Conservation (phyloP, 768 basidiomycete species). For the Cyclocybe aegerita region DNA sequence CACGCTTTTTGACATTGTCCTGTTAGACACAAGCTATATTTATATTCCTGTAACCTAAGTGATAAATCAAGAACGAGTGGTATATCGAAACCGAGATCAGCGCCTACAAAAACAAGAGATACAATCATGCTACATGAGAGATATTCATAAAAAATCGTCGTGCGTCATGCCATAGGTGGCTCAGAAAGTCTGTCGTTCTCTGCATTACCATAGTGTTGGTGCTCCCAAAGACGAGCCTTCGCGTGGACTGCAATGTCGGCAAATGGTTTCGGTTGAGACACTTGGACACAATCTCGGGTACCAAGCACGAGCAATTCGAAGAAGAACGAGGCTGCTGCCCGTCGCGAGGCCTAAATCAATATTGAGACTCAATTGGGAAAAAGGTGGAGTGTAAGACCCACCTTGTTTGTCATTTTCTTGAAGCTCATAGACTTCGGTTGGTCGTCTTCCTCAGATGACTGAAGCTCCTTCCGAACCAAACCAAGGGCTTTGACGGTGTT, state of each 20-base stretch:
- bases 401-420: conserved; percentile 75
- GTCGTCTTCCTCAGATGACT: conserved; percentile 42
- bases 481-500: conserved; percentile 85
- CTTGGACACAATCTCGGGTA: conserved; percentile 86
- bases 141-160: neutral
- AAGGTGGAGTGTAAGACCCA: conserved; percentile 24
- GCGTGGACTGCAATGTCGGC: conserved; percentile 83
- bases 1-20: too few relatives aligned
- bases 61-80: too few relatives aligned
- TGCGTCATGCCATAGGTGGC: neutral
- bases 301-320: conserved; percentile 95
- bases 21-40: neutral
- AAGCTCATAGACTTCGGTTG: conserved; percentile 75
- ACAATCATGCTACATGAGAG: neutral
- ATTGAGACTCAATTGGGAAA: neutral
- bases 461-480: conserved; percentile 72
- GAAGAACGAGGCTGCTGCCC: conserved; percentile 95
- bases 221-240: conserved; percentile 86
- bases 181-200: neutral
- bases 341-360: conserved; percentile 69
- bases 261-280: conserved; percentile 73
- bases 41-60: neutral
- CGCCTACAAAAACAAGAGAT: too few relatives aligned
- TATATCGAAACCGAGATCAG: too few relatives aligned
- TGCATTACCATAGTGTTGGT: conserved; percentile 21